Evolutionary conservation across 1,284 basidiomycete species (phyloP), one percentile per base, ranked within the genome.

Genomic region (Leccinum solheimii): DNA sequence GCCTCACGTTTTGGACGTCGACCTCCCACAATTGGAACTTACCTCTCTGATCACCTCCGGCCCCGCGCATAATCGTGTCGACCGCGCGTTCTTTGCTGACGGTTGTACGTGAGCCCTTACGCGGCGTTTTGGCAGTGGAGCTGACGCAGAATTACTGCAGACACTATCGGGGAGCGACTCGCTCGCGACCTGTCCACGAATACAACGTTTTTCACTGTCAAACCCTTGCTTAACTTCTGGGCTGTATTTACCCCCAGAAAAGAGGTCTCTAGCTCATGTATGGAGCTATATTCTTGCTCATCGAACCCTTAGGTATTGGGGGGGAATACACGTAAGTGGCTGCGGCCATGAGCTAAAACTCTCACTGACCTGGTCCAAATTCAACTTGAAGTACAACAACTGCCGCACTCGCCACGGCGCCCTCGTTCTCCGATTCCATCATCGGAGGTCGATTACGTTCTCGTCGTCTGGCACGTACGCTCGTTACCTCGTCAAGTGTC

Each of bases 71-170:
- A 91, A 93, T 66, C 81, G 90, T 13, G 83, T 93, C 13, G 86
- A 93, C 72, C 76, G 94, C 9, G 86, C 90, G 9, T 93, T 94
- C 78, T 93, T 94, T 72, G 81, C 86, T 0, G 92, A 95, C 67
- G 92, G 92, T 34, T 94, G 92, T 94, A 72, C 69, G 90, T 81
- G 23, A 40, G 50, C 23, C 23, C 50, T 2, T 60, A 16, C 27
- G 30, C 34, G 27, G 11, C 21, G 21, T 52, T 26, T 55, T 38
- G 19, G n/a, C 34, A 3, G 19, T 14, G 6, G 11, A 27, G 23
- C 21, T 63, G 49, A 57, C 56, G 4, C 30, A 16, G 23, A 1
- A 27, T 16, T 10, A 19, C 19, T 30, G 16, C 64, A 94, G 92
- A 94, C 71, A 79, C 85, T 1, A 45, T 52, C 8, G 75, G 79